Conservation (phyloP, 306 rosid species). For the Begonia masoniana region DNA sequence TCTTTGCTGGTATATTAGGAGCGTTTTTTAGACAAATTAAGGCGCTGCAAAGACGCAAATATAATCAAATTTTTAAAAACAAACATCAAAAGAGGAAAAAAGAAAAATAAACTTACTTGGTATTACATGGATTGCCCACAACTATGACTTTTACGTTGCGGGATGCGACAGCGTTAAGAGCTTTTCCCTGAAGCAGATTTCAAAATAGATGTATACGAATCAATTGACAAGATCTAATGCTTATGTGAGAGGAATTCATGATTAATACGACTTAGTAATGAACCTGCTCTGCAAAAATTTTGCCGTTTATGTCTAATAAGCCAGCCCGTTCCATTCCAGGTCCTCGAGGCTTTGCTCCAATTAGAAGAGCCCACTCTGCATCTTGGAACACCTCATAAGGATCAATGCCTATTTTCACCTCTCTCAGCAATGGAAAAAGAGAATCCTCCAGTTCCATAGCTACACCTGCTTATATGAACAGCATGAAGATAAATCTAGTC, state of each 20-base stretch:
- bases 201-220: slow-evolving; percentile 1
- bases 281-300: slow-evolving; percentile 82
- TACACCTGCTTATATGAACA: slow-evolving; percentile 46
- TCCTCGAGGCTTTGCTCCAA: slow-evolving; percentile 98
- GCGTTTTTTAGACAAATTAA: slow-evolving; percentile 94
- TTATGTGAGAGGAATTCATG: neutral
- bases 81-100: neutral
- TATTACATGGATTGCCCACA: slow-evolving; percentile 97
- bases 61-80: too few species aligned
- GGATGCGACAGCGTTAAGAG: slow-evolving; percentile 78
- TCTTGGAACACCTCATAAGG: slow-evolving; percentile 93
- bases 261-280: slow-evolving; percentile 4
- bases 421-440: slow-evolving; percentile 79
- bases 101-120: slow-evolving; percentile 43
- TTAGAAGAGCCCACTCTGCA: slow-evolving; percentile 85
- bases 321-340: slow-evolving; percentile 95
- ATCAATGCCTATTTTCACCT: slow-evolving; percentile 77
- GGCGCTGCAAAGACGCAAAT: slow-evolving; percentile 35
- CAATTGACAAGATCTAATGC: slow-evolving; percentile 4
- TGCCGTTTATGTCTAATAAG: slow-evolving; percentile 78
- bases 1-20: slow-evolving; percentile 86
- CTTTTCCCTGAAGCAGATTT: slow-evolving; percentile 49
- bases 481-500: neutral
- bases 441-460: slow-evolving; percentile 99
- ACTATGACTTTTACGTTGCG: slow-evolving; percentile 77